Evolutionary conservation across 352 stramenopile genomes (phyloP).

Genomic region (Globisporangium alternatum): DNA sequence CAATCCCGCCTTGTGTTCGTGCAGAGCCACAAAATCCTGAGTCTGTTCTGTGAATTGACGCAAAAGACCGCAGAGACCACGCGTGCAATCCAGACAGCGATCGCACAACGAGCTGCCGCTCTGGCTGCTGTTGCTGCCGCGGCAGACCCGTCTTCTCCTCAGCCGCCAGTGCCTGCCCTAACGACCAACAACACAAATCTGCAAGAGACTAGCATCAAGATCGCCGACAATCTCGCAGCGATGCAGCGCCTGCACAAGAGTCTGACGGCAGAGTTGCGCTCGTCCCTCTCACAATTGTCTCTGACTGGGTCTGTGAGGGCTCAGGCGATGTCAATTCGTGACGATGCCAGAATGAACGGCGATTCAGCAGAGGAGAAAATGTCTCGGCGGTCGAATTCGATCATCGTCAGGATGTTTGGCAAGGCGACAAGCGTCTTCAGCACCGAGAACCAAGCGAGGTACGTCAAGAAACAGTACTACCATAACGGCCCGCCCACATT

Average conservation of each 20-base stretch:
- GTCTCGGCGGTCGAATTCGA: slow-evolving; percentile 8
- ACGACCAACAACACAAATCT: not conserved
- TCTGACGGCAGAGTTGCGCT: not conserved
- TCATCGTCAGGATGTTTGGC: slow-evolving; percentile 17
- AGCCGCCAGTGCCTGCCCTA: not conserved
- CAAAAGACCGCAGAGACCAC: slow-evolving; percentile 10
- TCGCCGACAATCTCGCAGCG: slow-evolving; percentile 19
- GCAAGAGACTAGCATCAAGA: not conserved
- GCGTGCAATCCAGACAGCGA: slow-evolving; percentile 15
- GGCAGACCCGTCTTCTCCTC: not conserved
- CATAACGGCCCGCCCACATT: slow-evolving; percentile 28
- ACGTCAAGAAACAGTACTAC: slow-evolving; percentile 22
- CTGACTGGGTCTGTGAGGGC: not conserved
- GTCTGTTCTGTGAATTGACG: slow-evolving; percentile 8
- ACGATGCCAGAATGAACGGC: too few species aligned
- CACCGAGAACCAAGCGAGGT: slow-evolving; percentile 15
- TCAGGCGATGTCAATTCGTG: not conserved
- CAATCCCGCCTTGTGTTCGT: not conserved
- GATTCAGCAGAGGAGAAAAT: not conserved
- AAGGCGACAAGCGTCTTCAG: slow-evolving; percentile 27
- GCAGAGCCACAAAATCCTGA: slow-evolving; percentile 10
- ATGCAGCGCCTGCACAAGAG: slow-evolving; percentile 36
- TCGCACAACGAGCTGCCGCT: not conserved
- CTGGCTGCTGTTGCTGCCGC: not conserved
- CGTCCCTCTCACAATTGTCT: slow-evolving; percentile 9